Percentiles rank a stretch among this genome's conserved stretches.
Evolutionary conservation across 2,329 filamentous ascomycete genomes (phyloP).

Genomic region (Aspergillus ochraceoroseus): DNA sequence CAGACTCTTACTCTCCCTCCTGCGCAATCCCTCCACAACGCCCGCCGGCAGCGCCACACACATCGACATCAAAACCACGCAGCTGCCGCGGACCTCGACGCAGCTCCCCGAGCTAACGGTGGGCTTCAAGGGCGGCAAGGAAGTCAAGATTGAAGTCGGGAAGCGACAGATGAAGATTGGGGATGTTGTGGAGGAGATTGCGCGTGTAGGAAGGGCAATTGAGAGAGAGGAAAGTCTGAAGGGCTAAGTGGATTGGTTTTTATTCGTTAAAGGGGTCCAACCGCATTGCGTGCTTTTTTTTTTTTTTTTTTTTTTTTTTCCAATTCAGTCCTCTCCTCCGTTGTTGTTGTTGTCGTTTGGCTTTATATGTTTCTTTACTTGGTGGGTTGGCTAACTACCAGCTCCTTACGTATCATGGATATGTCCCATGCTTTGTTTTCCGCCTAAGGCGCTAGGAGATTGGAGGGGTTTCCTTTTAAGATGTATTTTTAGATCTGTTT

Average conservation of each 20-base stretch:
- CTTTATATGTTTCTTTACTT: no score
- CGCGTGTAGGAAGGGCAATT: slow-evolving; percentile 78
- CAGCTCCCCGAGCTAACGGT: slow-evolving; percentile 66
- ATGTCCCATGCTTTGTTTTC: background rate
- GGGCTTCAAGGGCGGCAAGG: slow-evolving; percentile 95
- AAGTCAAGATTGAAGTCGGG: slow-evolving; percentile 75
- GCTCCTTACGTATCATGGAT: no score
- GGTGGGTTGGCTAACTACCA: no score
- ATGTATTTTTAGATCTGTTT: no score
- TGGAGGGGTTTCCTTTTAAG: background rate
- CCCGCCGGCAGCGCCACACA: slow-evolving; percentile 69
- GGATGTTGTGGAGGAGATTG: slow-evolving; percentile 80
- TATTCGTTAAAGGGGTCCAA: no score
- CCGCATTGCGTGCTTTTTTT: background rate
- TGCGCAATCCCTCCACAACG: slow-evolving; percentile 74
- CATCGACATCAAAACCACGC: slow-evolving; percentile 71
- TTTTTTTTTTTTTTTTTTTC: slow-evolving; percentile 23
- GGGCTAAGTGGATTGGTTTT: slow-evolving; percentile 30
- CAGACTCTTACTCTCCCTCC: slow-evolving; percentile 77
- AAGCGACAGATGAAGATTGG: slow-evolving; percentile 75
- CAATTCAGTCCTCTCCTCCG: background rate
- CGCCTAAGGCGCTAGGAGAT: slow-evolving; percentile 5
- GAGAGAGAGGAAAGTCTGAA: slow-evolving; percentile 76
- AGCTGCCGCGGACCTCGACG: slow-evolving; percentile 65
- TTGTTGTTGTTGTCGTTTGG: no score